Evolutionary conservation across 176 grass and related monocot genomes (phyloP).

Genomic region (Elaeis guineensis): DNA sequence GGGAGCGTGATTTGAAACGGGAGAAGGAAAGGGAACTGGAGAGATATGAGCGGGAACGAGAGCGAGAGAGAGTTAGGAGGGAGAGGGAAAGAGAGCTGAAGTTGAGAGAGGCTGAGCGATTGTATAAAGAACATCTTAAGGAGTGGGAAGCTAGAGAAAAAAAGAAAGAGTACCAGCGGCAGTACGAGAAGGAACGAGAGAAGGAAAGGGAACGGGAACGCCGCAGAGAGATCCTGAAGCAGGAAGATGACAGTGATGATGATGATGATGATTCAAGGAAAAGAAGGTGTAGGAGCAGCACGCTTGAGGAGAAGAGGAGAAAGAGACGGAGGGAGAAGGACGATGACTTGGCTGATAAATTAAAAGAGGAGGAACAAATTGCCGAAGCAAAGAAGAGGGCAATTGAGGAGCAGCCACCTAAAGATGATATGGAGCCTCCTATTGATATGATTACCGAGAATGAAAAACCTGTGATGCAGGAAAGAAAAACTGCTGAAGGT

Average conservation of each 20-base stretch:
- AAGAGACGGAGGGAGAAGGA: slow-evolving; percentile 79
- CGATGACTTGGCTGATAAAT: slow-evolving; percentile 70
- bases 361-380: slow-evolving; percentile 79
- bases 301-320: slow-evolving; percentile 62
- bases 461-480: slow-evolving; percentile 34
- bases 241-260: slow-evolving; percentile 83
- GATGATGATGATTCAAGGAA: slow-evolving; percentile 66
- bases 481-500: slow-evolving; percentile 30
- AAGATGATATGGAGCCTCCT: slow-evolving; percentile 31
- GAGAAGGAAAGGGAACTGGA: slow-evolving; percentile 74
- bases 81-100: slow-evolving; percentile 85
- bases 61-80: slow-evolving; percentile 73
- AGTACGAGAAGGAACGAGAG: slow-evolving; percentile 67
- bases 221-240: slow-evolving; percentile 63
- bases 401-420: slow-evolving; percentile 39
- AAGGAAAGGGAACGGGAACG: slow-evolving; percentile 78
- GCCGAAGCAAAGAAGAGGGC: slow-evolving; percentile 60
- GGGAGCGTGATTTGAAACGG: slow-evolving; percentile 34
- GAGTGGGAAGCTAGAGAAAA: slow-evolving; percentile 95
- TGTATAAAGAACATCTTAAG: slow-evolving; percentile 65
- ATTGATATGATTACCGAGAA: background rate
- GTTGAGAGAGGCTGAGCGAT: slow-evolving; percentile 58
- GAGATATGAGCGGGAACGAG: slow-evolving; percentile 64
- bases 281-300: slow-evolving; percentile 55
- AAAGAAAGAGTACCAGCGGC: slow-evolving; percentile 74